Evolutionary conservation across 495 filamentous ascomycete genomes (phyloP).

Genomic region (Sphaerosporella brunnea): DNA sequence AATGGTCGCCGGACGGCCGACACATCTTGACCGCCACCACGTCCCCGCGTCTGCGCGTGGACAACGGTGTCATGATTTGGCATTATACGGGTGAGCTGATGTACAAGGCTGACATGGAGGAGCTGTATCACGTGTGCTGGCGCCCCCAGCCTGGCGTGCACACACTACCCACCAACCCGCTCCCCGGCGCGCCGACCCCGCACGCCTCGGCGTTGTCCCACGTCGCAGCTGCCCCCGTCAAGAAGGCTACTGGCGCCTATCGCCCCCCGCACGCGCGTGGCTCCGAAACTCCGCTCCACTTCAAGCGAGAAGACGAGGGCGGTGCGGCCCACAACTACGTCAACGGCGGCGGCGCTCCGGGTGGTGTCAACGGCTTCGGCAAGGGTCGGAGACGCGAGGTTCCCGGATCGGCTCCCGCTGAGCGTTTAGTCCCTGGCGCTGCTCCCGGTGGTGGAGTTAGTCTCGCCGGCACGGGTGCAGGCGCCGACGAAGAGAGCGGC

Average conservation of each 20-base stretch:
- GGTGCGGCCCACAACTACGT: constrained; percentile 68
- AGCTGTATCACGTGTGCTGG: constrained; percentile 87
- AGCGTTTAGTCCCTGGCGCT: constrained; percentile 45
- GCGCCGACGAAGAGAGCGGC: constrained; percentile 45
- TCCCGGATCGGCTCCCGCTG: constrained; percentile 59
- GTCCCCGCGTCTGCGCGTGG: constrained; percentile 80
- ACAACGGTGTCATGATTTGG: constrained; percentile 93
- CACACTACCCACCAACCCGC: constrained; percentile 50
- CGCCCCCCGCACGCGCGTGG: constrained; percentile 92
- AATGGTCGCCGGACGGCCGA: constrained; percentile 90
- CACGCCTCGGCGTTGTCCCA: constrained; percentile 73
- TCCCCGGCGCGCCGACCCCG: constrained; percentile 59
- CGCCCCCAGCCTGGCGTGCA: constrained; percentile 50
- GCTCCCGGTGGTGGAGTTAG: constrained; percentile 55
- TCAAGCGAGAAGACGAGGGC: constrained; percentile 94
- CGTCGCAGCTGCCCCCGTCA: constrained; percentile 73
- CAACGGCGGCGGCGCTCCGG: constrained; percentile 50
- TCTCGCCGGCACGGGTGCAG: constrained; percentile 38
- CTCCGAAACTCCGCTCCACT: constrained; percentile 69
- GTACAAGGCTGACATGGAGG: constrained; percentile 86
- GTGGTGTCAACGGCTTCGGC: constrained; percentile 66
- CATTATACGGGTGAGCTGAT: constrained; percentile 76
- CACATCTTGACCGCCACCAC: constrained; percentile 93
- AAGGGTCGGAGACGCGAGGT: constrained; percentile 46
- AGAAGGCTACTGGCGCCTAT: constrained; percentile 88